phyloP scores from a whole-genome alignment of 495 filamentous ascomycete species.

The Neurospora sublineolata region DNA sequence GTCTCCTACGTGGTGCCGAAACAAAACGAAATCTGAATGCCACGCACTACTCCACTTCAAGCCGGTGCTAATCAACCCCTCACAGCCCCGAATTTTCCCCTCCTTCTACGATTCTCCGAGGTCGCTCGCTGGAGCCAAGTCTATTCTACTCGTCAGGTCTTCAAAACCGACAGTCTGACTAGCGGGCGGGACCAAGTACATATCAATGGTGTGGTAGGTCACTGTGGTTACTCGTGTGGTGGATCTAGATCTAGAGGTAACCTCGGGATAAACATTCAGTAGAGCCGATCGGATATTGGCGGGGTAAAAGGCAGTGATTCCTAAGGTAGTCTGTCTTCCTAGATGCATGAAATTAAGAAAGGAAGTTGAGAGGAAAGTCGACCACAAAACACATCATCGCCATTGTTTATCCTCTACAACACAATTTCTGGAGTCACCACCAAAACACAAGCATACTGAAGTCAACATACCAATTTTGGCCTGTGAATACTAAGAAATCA shows the following conservation, averaged over 20 bases:
- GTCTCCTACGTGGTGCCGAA: neutral
- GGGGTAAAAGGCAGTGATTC: too few species aligned
- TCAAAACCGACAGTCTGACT: too few species aligned
- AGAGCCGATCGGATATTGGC: neutral
- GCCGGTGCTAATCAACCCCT: neutral
- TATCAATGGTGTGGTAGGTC: neutral
- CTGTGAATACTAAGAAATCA: neutral
- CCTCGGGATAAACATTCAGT: neutral
- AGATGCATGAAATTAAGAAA: neutral
- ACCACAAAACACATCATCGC: neutral
- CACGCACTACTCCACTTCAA: neutral
- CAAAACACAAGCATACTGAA: neutral
- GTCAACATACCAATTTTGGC: neutral
- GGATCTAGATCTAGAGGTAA: neutral
- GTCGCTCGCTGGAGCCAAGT: neutral
- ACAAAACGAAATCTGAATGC: neutral
- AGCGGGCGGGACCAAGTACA: too few species aligned
- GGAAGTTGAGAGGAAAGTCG: neutral
- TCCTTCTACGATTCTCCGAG: neutral
- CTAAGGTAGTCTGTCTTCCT: too few species aligned
- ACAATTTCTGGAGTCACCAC: neutral
- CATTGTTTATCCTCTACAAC: neutral
- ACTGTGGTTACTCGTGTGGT: neutral
- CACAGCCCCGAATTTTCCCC: neutral
- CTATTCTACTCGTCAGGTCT: too few species aligned